Evolutionary conservation across 75 land plant species (phyloP).

Genomic region (Cryptomeria japonica): DNA sequence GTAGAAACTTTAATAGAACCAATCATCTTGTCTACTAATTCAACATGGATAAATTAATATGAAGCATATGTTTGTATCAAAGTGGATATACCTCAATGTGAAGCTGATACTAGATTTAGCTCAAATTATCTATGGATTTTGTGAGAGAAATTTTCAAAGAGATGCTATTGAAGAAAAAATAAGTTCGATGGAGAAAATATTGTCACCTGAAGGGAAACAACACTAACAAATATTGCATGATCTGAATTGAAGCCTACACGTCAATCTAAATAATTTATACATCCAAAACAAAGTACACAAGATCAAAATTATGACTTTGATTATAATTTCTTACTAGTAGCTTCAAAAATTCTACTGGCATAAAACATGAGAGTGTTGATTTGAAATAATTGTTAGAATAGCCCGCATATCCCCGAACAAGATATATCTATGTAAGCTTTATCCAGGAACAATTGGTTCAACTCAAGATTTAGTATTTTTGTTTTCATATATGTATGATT

Average conservation of each 20-base stretch:
- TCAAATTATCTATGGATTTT: background rate
- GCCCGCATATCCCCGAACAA: constrained; percentile 9
- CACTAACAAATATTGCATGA: background rate
- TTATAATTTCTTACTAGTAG: constrained; percentile 24
- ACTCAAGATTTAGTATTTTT: background rate
- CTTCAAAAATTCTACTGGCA: constrained; percentile 25
- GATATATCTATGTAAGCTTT: background rate
- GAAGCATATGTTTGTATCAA: background rate
- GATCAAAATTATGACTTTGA: background rate
- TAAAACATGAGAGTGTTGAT: constrained; percentile 36
- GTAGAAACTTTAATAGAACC: too few relatives aligned
- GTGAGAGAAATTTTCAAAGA: background rate
- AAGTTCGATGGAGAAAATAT: background rate
- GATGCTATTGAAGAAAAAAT: background rate
- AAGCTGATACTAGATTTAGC: too few relatives aligned
- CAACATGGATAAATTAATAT: background rate
- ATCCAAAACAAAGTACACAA: too few relatives aligned
- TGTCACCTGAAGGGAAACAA: constrained; percentile 23
- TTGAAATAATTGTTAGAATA: constrained; percentile 29
- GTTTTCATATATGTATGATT: too few relatives aligned
- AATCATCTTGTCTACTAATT: too few relatives aligned
- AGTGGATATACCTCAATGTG: background rate
- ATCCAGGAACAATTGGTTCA: background rate
- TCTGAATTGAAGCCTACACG: constrained; percentile 17
- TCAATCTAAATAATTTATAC: background rate